Evolutionary conservation across 176 grass and related monocot species (phyloP), one percentile per base, ranked within the genome.

Genomic region (Metroxylon sagu): DNA sequence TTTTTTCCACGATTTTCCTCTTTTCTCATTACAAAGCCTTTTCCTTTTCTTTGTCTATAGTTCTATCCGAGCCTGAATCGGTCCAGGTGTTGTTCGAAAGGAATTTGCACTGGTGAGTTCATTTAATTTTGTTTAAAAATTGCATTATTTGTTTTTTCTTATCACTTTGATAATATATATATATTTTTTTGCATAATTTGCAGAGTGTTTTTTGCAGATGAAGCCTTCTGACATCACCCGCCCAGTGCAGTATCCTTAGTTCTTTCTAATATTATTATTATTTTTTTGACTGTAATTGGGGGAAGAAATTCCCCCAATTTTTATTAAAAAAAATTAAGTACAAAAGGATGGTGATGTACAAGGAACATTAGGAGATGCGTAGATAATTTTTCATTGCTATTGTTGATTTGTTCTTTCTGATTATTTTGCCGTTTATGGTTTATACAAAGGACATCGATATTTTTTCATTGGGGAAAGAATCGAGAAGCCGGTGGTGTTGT

Each of bases 121-220:
- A 31, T 28, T 25, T 53, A 57, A 18, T 48, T 67, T 5, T 26
- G 27, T 3, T 16, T 72, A 16, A 4, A 3, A 10, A 16, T 19
- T 65, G 64, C 49, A 62, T 56, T 54, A 23, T 25, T 50, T 26
- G 27, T 18, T 29, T 43, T 43, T 80, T 50, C 43, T 0, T 49
- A 66, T 16, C 23, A 1, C 14, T 21, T 14, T 53, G 1, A 29
- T 48, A 17, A 21, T 7, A 14, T 5, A 18, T 51, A 4, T 52
- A 29, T 59, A 17, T 43, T 62, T 43, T 14, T 43, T 27, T 60
- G 2, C 3, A 18, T 23, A 4, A 53, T 62, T 55, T 76, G 72
- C 80, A 90, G 90, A 95, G 72, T 95, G 90, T 74, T 95, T 95
- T 68, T 75, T 95, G 69, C 86, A 90, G 63, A 71, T 95, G 74